phyloP scores from a whole-genome alignment of 2,329 filamentous ascomycete species.

The Rhynchosporium agropyri region DNA sequence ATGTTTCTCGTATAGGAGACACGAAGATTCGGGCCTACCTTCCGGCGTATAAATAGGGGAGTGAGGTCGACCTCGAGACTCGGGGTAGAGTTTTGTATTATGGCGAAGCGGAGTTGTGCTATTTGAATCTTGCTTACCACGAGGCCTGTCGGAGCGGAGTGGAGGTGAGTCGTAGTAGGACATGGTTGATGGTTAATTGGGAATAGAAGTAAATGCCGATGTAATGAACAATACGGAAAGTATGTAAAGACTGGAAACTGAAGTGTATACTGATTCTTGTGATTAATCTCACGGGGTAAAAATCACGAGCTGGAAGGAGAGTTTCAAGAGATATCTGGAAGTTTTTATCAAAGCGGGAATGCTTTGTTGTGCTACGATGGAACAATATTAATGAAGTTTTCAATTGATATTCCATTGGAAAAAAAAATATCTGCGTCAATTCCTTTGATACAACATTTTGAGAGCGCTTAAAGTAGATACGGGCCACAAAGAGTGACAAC shows the following conservation, averaged over 20 bases:
- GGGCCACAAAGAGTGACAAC: neutral
- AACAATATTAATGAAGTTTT: neutral
- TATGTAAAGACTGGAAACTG: neutral
- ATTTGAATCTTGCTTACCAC: too few species aligned
- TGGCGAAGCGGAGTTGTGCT: too few species aligned
- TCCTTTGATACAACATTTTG: neutral
- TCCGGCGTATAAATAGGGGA: too few species aligned
- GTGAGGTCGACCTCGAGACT: too few species aligned
- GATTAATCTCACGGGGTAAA: too few species aligned
- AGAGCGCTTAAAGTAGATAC: neutral
- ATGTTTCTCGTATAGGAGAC: too few species aligned
- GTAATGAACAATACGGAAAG: neutral
- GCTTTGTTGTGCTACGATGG: neutral
- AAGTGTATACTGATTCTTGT: neutral
- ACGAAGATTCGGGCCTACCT: too few species aligned
- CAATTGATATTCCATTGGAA: neutral
- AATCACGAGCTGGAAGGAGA: neutral
- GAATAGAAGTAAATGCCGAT: neutral
- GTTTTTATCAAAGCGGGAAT: neutral
- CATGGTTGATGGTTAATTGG: neutral
- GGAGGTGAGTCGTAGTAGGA: neutral
- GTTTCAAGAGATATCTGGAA: neutral
- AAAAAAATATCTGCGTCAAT: neutral
- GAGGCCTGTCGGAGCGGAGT: neutral
- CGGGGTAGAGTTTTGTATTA: too few species aligned